These are phyloP conservation scores for Ogataea henricii DNA, from an alignment of 805 yeast genomes.

Conservation along the genomic window DNA sequence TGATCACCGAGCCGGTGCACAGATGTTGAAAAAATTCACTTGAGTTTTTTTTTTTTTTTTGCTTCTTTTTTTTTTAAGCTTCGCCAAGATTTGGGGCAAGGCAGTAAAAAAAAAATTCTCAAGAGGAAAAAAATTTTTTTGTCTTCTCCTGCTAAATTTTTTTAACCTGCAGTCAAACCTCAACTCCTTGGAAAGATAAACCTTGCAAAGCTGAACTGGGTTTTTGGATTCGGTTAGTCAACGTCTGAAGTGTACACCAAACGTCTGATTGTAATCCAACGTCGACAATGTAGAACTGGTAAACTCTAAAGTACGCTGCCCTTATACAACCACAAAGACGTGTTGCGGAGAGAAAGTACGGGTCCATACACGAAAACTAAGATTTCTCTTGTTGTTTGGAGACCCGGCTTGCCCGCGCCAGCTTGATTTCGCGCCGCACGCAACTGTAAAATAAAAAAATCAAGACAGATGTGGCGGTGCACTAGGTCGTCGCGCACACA, in stretches of 20 bases:
- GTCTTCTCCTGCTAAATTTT: not conserved
- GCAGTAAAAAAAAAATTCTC: not conserved
- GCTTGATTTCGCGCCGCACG: not conserved
- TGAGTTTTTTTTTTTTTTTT: not conserved
- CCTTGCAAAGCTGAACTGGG: not conserved
- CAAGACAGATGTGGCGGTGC: conserved; percentile 1
- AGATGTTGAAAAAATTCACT: conserved; percentile 6
- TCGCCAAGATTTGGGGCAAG: conserved; percentile 6
- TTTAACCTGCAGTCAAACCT: not conserved
- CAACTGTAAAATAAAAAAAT: not conserved
- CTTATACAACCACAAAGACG: too few species aligned
- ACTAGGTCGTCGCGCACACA: not conserved
- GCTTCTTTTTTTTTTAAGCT: not conserved
- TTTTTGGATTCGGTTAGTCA: not conserved
- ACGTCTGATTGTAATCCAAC: too few species aligned
- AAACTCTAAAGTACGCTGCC: too few species aligned
- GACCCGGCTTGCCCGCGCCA: not conserved
- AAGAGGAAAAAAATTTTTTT: not conserved
- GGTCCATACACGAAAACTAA: conserved; percentile 1
- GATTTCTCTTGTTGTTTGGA: too few species aligned
- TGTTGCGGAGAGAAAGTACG: not conserved
- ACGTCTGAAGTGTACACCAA: not conserved
- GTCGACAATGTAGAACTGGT: too few species aligned
- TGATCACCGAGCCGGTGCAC: conserved; percentile 6
- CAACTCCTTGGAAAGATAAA: not conserved